Percentiles rank a stretch among this genome's conserved stretches.
These are phyloP conservation scores for Hyaloscypha bicolor DNA, from an alignment of 495 filamentous ascomycete genomes.

Conservation along the genomic window DNA sequence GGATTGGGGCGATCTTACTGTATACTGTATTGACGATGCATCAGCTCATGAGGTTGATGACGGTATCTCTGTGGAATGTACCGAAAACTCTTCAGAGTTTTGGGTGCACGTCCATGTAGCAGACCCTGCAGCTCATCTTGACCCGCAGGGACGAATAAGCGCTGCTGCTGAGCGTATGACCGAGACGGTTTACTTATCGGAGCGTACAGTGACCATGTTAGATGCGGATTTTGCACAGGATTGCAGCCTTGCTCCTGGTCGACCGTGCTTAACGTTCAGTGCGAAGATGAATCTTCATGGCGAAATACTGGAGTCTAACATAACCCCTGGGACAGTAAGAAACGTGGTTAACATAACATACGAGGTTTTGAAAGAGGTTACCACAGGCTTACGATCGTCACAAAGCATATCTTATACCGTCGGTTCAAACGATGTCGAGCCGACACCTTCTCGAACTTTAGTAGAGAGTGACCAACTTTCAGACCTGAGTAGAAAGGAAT, in stretches of 20 bases:
- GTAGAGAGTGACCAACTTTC: slow-evolving; percentile 13
- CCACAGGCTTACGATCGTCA: neutral
- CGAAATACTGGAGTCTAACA: slow-evolving; percentile 66
- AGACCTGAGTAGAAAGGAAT: slow-evolving; percentile 12
- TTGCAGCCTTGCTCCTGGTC: slow-evolving; percentile 64
- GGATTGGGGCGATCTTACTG: slow-evolving; percentile 69
- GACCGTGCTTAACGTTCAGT: slow-evolving; percentile 82
- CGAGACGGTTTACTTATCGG: slow-evolving; percentile 74
- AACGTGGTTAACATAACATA: slow-evolving; percentile 78
- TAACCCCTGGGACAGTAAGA: slow-evolving; percentile 68
- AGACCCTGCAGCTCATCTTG: slow-evolving; percentile 87
- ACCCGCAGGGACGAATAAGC: slow-evolving; percentile 56
- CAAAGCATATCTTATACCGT: slow-evolving; percentile 13
- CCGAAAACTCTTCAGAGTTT: slow-evolving; percentile 57
- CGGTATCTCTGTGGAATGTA: slow-evolving; percentile 76
- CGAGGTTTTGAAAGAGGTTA: slow-evolving; percentile 33
- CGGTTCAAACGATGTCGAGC: neutral
- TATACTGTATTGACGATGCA: slow-evolving; percentile 82
- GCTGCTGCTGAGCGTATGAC: slow-evolving; percentile 64
- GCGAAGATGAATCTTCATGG: slow-evolving; percentile 66
- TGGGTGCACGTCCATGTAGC: slow-evolving; percentile 93
- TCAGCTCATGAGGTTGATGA: slow-evolving; percentile 84
- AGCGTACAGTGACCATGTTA: slow-evolving; percentile 77
- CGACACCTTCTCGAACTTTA: slow-evolving; percentile 4
- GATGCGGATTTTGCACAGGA: slow-evolving; percentile 53